These are phyloP conservation scores for Brassica juncea DNA, from an alignment of 345 rosid species.

Conservation along the genomic window DNA sequence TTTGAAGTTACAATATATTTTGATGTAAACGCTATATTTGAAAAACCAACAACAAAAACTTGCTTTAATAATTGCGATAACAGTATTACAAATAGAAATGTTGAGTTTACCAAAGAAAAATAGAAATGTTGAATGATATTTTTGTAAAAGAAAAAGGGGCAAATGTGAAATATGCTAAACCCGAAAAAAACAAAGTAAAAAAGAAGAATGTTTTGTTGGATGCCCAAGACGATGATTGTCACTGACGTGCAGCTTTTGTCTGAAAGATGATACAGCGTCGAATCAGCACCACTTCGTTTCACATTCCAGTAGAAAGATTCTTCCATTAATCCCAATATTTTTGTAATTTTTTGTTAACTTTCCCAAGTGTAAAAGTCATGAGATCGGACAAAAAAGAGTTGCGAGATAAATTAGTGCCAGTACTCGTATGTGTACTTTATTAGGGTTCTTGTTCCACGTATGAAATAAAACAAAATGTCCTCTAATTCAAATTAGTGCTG, in stretches of 20 bases:
- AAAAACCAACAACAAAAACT: background rate
- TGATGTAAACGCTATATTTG: background rate
- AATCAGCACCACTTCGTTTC: constrained; percentile 11
- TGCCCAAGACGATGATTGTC: constrained; percentile 29
- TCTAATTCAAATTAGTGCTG: constrained; percentile 1
- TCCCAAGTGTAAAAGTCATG: background rate
- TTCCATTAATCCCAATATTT: constrained; percentile 5
- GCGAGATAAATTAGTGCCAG: background rate
- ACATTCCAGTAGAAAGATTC: background rate
- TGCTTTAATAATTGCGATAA: background rate
- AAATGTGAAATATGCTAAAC: constrained; percentile 15
- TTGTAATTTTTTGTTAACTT: background rate
- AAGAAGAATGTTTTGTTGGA: constrained; percentile 37
- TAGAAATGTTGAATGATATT: background rate
- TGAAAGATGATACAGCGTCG: constrained; percentile 20
- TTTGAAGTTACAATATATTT: background rate
- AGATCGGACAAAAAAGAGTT: background rate
- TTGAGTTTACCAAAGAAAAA: background rate
- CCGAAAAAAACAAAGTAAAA: constrained; percentile 17
- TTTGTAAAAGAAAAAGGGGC: background rate
- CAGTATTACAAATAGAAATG: background rate
- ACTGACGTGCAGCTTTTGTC: constrained; percentile 33
- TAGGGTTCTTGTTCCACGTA: background rate
- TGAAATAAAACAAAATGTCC: background rate
- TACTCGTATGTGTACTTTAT: background rate